Evolutionary conservation across 306 rosid species (phyloP).

Genomic region (Casuarina glauca): DNA sequence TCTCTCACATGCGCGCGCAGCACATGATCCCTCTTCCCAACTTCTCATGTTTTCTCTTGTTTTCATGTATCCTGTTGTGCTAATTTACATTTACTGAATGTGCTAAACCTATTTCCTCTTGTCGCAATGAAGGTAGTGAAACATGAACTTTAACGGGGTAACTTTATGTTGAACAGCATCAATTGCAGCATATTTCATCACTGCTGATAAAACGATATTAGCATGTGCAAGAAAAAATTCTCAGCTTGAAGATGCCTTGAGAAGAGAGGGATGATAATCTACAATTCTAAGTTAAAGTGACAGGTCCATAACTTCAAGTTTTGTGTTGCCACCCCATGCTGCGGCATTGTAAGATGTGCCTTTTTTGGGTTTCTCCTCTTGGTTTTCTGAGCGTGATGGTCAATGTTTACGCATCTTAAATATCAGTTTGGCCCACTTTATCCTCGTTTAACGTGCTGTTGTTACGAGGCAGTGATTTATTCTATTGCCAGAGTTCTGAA

Average conservation of each 20-base stretch:
- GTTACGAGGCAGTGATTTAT: neutral
- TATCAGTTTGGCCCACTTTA: conserved; percentile 11
- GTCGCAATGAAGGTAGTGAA: neutral
- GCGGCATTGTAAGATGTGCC: conserved; percentile 11
- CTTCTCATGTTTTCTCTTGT: neutral
- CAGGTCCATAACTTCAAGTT: neutral
- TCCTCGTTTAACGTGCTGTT: conserved; percentile 6
- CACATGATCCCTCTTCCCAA: neutral
- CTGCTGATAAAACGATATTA: conserved; percentile 80
- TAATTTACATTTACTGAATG: neutral
- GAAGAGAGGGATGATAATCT: conserved; percentile 38
- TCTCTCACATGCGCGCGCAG: neutral
- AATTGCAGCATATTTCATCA: conserved; percentile 72
- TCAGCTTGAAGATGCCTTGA: conserved; percentile 58
- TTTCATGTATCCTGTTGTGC: conserved; percentile 10
- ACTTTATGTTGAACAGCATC: conserved; percentile 59
- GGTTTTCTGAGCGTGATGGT: conserved; percentile 13
- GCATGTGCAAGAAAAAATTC: conserved; percentile 88
- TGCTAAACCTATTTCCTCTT: neutral
- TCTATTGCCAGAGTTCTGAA: conserved; percentile 7
- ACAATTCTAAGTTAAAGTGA: neutral
- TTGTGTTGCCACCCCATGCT: conserved; percentile 8
- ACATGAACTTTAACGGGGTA: conserved; percentile 12
- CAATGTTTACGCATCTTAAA: conserved; percentile 6
- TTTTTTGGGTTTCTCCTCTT: neutral